These are phyloP conservation scores for Iris pallida DNA, from an alignment of 116 monocot genomes.

Conservation along the genomic window DNA sequence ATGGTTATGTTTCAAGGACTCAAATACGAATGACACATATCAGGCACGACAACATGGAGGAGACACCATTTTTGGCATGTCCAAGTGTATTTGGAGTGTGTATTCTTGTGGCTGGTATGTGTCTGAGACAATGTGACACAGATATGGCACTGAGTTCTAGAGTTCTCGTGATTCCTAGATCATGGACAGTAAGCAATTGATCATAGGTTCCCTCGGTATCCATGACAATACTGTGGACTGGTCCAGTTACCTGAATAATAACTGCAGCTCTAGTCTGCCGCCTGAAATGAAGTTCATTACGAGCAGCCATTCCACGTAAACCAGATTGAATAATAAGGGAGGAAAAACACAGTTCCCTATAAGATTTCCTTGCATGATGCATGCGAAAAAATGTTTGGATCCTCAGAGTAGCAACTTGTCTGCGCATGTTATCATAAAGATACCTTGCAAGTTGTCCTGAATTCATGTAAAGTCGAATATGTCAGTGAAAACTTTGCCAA, in stretches of 20 bases:
- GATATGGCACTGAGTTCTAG: no score
- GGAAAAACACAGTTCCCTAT: slow-evolving; percentile 24
- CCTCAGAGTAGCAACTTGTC: slow-evolving; percentile 47
- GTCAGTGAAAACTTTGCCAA: not conserved
- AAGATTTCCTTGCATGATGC: slow-evolving; percentile 46
- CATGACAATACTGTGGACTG: not conserved
- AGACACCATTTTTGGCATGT: no score
- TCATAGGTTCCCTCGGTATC: no score
- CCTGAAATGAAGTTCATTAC: slow-evolving; percentile 48
- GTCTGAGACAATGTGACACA: no score
- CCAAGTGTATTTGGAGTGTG: no score
- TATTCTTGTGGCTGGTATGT: no score
- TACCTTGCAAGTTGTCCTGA: slow-evolving; percentile 53
- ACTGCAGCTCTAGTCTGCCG: slow-evolving; percentile 51
- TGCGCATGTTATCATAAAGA: slow-evolving; percentile 38
- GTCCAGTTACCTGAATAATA: slow-evolving; percentile 54
- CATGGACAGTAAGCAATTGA: no score
- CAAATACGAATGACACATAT: no score
- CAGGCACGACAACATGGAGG: no score
- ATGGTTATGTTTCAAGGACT: no score
- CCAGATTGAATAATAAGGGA: slow-evolving; percentile 55
- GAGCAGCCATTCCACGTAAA: slow-evolving; percentile 61
- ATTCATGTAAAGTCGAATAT: slow-evolving; percentile 9
- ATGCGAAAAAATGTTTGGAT: slow-evolving; percentile 58
- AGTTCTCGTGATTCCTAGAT: no score